Evolutionary conservation across 495 filamentous ascomycete genomes (phyloP).

Genomic region (Xanthoparmelia taractica): DNA sequence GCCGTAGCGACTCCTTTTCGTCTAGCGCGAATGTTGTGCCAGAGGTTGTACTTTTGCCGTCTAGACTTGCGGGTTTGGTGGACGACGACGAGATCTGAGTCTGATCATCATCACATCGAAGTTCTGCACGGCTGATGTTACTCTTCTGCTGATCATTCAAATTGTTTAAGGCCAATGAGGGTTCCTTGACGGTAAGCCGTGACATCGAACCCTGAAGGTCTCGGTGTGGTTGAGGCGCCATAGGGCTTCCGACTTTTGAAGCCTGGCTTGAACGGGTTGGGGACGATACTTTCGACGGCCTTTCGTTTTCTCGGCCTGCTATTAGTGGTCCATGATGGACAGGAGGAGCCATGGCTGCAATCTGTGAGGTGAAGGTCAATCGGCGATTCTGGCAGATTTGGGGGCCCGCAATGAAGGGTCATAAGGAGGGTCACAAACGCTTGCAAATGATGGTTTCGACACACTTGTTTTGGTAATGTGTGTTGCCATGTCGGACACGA

Average conservation of each 20-base stretch:
- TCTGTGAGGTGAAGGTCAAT: constrained; percentile 17
- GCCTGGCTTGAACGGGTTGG: constrained; percentile 7
- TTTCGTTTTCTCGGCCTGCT: constrained; percentile 16
- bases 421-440: constrained; percentile 16
- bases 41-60: constrained; percentile 86
- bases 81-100: constrained; percentile 68
- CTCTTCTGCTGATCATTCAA: constrained; percentile 21
- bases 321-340: constrained; percentile 11
- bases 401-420: not conserved
- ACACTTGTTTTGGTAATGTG: constrained; percentile 18
- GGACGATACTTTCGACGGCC: constrained; percentile 1
- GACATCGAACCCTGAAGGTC: constrained; percentile 24
- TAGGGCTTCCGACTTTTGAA: constrained; percentile 12
- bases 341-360: constrained; percentile 26
- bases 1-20: constrained; percentile 87
- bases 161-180: constrained; percentile 8
- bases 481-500: constrained; percentile 25
- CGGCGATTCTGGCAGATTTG: not conserved
- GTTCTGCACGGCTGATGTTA: constrained; percentile 22
- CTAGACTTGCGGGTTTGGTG: constrained; percentile 78
- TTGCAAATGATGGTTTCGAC: constrained; percentile 40
- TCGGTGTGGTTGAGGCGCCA: constrained; percentile 15
- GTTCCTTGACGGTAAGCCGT: constrained; percentile 20
- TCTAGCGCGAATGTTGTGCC: constrained; percentile 87
- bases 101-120: constrained; percentile 42